phyloP scores from a whole-genome alignment of 495 filamentous ascomycete genomes.

The Astrocystis sublimbata region DNA sequence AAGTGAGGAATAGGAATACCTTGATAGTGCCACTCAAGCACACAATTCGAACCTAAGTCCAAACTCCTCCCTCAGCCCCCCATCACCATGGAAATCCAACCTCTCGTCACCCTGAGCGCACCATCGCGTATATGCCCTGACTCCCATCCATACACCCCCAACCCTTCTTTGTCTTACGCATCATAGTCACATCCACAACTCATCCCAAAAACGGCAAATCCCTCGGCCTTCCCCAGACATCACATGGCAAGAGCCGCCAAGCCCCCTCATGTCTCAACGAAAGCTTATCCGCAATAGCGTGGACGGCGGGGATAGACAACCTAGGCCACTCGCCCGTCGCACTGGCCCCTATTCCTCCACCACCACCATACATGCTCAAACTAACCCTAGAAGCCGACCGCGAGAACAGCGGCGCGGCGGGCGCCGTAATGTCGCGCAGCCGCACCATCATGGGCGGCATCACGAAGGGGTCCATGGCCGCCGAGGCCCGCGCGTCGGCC shows the following conservation, averaged over 20 bases:
- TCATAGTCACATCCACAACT: background rate
- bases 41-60: no score
- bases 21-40: no score
- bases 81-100: no score
- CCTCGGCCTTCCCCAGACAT: constrained; percentile 34
- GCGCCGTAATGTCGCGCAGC: constrained; percentile 21
- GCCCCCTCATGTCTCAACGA: constrained; percentile 32
- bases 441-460: constrained; percentile 26
- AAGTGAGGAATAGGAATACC: no score
- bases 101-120: no score
- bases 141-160: background rate
- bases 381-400: background rate
- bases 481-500: constrained; percentile 12
- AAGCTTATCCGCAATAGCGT: constrained; percentile 29
- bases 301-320: constrained; percentile 34
- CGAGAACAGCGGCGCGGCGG: background rate
- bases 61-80: no score
- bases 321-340: constrained; percentile 34
- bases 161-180: background rate
- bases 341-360: background rate
- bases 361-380: background rate
- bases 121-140: background rate
- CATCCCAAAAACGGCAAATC: constrained; percentile 27
- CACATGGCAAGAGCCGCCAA: constrained; percentile 47
- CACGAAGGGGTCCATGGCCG: constrained; percentile 20